Base-by-base conservation (phyloP, 1,284 basidiomycete species). In the Golubevia pallescens region DNA sequence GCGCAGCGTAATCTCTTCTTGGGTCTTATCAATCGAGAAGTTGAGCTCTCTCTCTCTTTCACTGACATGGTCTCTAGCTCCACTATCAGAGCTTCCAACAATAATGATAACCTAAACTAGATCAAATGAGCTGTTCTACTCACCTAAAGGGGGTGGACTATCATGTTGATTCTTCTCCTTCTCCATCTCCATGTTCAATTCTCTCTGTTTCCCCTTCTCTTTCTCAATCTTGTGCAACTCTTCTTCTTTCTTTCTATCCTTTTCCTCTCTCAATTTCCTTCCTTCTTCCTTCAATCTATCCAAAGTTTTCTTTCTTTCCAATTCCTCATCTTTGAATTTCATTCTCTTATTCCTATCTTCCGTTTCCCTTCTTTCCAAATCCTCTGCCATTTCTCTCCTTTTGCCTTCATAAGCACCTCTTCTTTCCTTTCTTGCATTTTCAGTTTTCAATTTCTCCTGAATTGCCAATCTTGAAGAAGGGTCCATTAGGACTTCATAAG, bases 401-500 rank as follows among this genome's bases (percentile, higher is more conserved):
- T 75, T 74, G n/a, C 70, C 73, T 57, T 80, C 71, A 57, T 77
- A 84, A 61, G 74, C 69, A 8, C 73, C 62, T 60, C 73, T 71
- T 6, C 81, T 52, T 61, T 73, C 74, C 2, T 66, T 68, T 21
- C 73, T 68, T 64, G 70, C 79, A 0, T 63, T 62, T n/a, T 81
- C 75, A 3, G 73, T 67, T 3, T 75, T 66, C 1, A 73, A 64
- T 19, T 68, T 53, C 23, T 76, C 70, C 0, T 71, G 66, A 0
- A 76, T 66, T 4, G 57, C 60, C 0, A 69, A 68, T 1, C 81
- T 73, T 10, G 70, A 66, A 2, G 66, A 66, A 1, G 81, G 81
- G 42, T 84, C 72, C 70, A 81, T 73, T n/a, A 84, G 75, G 61
- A 73, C 70, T 53, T 84, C 81, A 53, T 80, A 84, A 0, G 81